Evolutionary conservation across 1,284 basidiomycete genomes (phyloP).

Genomic region (Ustilago hordei): DNA sequence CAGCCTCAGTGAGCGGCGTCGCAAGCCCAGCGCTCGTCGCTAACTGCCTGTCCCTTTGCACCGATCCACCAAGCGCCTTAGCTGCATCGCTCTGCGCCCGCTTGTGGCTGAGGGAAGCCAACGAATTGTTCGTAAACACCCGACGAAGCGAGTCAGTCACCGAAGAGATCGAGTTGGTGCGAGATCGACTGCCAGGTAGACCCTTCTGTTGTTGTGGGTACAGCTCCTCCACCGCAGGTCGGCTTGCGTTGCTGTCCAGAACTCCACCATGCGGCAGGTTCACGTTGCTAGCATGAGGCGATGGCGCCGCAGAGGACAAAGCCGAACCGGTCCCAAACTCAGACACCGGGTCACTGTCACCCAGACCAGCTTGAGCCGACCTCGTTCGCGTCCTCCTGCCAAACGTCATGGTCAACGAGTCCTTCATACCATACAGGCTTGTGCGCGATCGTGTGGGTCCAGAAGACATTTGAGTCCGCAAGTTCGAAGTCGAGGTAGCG

Average conservation of each 20-base stretch:
- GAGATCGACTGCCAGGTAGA: constrained; percentile 22
- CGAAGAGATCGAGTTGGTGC: constrained; percentile 41
- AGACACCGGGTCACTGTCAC: constrained; percentile 12
- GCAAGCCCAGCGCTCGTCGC: constrained; percentile 10
- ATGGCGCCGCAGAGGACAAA: constrained; percentile 25
- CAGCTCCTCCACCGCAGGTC: constrained; percentile 26
- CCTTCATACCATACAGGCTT: constrained; percentile 45
- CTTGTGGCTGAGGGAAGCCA: constrained; percentile 28
- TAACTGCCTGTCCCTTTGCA: constrained; percentile 34
- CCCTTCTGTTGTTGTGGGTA: constrained; percentile 16
- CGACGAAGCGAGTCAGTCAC: constrained; percentile 47
- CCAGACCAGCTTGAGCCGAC: constrained; percentile 30
- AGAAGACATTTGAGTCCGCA: constrained; percentile 16
- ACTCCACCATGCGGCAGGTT: constrained; percentile 23
- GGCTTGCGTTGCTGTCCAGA: constrained; percentile 5
- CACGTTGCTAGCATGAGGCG: constrained; percentile 35
- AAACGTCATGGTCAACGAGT: constrained; percentile 46
- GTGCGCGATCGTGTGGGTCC: constrained; percentile 31
- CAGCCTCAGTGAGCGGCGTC: constrained; percentile 29
- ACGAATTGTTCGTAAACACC: constrained; percentile 34
- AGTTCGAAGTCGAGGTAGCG: constrained; percentile 27
- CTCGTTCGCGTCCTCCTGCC: constrained; percentile 28
- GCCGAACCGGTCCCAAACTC: constrained; percentile 26
- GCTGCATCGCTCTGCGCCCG: constrained; percentile 33
- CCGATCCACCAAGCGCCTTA: constrained; percentile 25